phyloP scores from a whole-genome alignment of 2,329 filamentous ascomycete species.

The Claviceps humidiphila region DNA sequence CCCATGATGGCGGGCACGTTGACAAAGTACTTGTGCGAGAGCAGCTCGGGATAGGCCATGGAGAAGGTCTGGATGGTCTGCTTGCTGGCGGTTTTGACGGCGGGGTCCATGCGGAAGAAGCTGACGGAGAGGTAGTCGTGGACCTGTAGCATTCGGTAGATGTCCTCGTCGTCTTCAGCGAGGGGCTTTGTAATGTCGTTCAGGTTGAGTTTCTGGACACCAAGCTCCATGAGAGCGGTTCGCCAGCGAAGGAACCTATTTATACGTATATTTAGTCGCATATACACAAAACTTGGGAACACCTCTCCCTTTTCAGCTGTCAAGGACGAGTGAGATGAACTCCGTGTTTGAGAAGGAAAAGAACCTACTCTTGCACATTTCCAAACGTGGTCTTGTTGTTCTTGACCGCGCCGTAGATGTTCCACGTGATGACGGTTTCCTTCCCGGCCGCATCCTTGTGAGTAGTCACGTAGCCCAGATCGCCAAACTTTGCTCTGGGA shows the following conservation, averaged over 20 bases:
- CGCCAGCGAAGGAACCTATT: constrained; percentile 79
- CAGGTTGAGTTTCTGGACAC: constrained; percentile 61
- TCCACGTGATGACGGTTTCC: constrained; percentile 69
- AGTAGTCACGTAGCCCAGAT: constrained; percentile 69
- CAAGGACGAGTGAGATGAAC: not conserved
- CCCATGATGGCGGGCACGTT: constrained; percentile 88
- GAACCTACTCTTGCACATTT: constrained; percentile 59
- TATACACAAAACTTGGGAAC: not conserved
- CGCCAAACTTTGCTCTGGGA: constrained; percentile 56
- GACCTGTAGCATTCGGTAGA: constrained; percentile 82
- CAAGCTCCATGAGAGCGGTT: constrained; percentile 79
- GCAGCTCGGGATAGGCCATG: constrained; percentile 76
- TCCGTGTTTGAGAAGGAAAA: not conserved
- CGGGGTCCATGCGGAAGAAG: constrained; percentile 70
- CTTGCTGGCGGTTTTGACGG: constrained; percentile 61
- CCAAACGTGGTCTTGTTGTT: constrained; percentile 74
- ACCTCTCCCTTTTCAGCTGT: not conserved
- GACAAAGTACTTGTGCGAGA: constrained; percentile 82
- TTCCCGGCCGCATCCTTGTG: constrained; percentile 43
- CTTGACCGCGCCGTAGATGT: constrained; percentile 83
- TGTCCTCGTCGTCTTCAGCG: constrained; percentile 61
- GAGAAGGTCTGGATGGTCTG: constrained; percentile 74
- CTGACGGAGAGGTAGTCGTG: constrained; percentile 86
- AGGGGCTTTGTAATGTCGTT: constrained; percentile 55
- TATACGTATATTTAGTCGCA: not conserved